Conservation (phyloP, 1,284 basidiomycete species). For the Malassezia equina region DNA sequence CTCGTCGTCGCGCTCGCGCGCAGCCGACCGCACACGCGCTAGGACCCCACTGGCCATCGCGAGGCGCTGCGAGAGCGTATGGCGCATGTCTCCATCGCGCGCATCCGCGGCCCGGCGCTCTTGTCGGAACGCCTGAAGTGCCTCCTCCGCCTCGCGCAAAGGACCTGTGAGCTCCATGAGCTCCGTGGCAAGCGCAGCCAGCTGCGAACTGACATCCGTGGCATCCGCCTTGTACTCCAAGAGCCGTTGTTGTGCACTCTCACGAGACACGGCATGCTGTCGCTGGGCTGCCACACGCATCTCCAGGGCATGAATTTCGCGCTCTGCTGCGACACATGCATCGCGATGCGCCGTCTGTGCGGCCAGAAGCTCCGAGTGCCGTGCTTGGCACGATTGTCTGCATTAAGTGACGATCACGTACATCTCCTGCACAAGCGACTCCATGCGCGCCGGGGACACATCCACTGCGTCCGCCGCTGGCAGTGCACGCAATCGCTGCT, state of each 20-base stretch:
- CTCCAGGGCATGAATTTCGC: not conserved
- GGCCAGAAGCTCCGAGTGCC: not conserved
- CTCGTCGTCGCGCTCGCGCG: constrained; percentile 48
- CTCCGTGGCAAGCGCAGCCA: not conserved
- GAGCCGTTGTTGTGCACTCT: not conserved
- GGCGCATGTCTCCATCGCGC: not conserved
- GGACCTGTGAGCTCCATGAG: not conserved
- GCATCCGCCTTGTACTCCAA: constrained; percentile 63
- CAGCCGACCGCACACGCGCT: not conserved
- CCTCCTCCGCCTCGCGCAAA: constrained; percentile 24
- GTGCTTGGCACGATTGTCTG: not conserved
- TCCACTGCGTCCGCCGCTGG: not conserved
- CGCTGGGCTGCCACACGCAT: not conserved
- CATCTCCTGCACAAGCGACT: not conserved
- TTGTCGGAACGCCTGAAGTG: constrained; percentile 55
- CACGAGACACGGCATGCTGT: not conserved
- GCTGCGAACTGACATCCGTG: constrained; percentile 50
- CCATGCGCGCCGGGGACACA: not conserved
- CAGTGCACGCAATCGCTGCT: not conserved
- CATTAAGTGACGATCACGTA: not conserved
- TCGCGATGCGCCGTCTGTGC: not conserved
- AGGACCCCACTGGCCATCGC: not conserved
- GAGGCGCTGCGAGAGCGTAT: not conserved
- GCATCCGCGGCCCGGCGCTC: constrained; percentile 42
- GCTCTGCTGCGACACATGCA: not conserved